Evolutionary conservation across 176 grass and related monocot species (phyloP), one percentile per base, ranked within the genome.

Genomic region (Chrysopogon serrulatus): DNA sequence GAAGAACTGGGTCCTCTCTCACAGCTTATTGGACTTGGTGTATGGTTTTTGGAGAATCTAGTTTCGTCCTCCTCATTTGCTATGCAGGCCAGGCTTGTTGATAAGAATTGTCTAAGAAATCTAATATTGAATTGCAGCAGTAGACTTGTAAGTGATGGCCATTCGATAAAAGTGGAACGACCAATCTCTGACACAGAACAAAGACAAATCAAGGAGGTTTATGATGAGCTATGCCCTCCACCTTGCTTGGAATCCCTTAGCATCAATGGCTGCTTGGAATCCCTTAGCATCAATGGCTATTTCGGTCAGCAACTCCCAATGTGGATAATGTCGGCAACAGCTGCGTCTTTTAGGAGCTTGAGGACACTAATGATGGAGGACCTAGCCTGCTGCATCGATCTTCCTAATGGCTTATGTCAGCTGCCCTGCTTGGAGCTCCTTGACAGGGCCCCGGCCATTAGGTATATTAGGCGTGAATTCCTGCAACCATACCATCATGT

Each of bases 401-500:
- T 71, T 41, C 85, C 83, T 10, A 31, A 78, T 31, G 24, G 79
- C 33, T 37, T 91, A 15, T 78, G 82, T 6, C 35, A 41, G 23
- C 82, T 91, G 41, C 68, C 62, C 2, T 65, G 23, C 9, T n/a
- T 91, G 40, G 66, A 61, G 2, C 1, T 43, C 64, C 23, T 91
- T n/a, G n/a, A 40, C 31, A 27, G 19, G n/a, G 85, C 85, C 10
- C 47, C 65, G 19, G 64, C 76, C 37, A 64, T 88, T 30, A 68
- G 68, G 8, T 36, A 11, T 26, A 32, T 88, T 71, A 85, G 85
- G 10, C 9, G 18, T 5, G 89, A 91, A 62, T 87, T 91, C 33
- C 3, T 91, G 2, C 26, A 61, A 13, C 13, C 14, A 7, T 10
- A 36, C 1, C 21, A 35, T 26, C 30, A 18, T 4, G 43, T 57